Evolutionary conservation across 306 rosid species (phyloP).

Genomic region (Castanea sativa): DNA sequence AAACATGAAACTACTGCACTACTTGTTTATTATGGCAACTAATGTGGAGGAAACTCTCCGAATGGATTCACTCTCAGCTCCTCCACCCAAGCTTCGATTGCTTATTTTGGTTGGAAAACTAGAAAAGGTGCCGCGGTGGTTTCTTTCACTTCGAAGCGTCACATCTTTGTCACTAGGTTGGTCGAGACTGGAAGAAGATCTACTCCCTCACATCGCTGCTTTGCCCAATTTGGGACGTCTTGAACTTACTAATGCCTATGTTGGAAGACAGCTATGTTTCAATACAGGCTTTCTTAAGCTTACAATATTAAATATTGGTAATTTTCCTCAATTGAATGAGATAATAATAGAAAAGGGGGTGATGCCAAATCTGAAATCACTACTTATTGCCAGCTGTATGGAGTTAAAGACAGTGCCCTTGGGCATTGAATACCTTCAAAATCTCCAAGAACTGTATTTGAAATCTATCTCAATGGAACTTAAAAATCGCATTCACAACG

Average conservation of each 20-base stretch:
- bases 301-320: background rate
- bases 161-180: background rate
- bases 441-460: background rate
- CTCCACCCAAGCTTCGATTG: background rate
- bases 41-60: background rate
- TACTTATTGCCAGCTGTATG: background rate
- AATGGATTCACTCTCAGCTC: background rate
- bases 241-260: background rate
- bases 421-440: conserved; percentile 5
- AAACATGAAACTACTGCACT: conserved; percentile 4
- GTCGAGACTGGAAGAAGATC: background rate
- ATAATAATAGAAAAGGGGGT: background rate
- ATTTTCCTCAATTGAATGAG: background rate
- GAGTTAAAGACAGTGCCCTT: conserved; percentile 2
- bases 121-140: background rate
- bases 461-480: too few relatives aligned
- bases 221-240: background rate
- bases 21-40: background rate
- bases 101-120: background rate
- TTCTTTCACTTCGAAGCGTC: background rate
- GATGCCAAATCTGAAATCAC: background rate
- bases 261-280: background rate
- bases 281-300: background rate
- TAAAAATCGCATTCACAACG: too few relatives aligned
- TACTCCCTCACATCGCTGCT: background rate